These are phyloP conservation scores for Termitomyces sp. DNA, from an alignment of 768 basidiomycete species.

Conservation along the genomic window DNA sequence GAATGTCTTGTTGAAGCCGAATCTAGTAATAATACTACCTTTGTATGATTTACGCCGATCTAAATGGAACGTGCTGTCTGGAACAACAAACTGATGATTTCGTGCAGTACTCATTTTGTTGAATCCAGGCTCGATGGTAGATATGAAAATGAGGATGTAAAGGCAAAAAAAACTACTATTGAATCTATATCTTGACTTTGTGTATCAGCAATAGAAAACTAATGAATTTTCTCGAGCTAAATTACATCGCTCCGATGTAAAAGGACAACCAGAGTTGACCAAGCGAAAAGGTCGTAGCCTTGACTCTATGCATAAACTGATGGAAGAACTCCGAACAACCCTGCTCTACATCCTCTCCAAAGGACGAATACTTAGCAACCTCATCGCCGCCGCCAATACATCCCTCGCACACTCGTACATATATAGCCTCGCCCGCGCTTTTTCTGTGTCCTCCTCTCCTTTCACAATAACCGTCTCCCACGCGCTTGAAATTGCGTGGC, in stretches of 20 bases:
- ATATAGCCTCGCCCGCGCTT: constrained; percentile 82
- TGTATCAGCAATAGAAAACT: too few species aligned
- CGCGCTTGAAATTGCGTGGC: constrained; percentile 84
- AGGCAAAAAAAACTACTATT: too few species aligned
- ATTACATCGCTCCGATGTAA: not conserved
- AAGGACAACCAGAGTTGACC: not conserved
- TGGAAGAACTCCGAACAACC: not conserved
- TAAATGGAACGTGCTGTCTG: too few species aligned
- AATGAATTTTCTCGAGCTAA: too few species aligned
- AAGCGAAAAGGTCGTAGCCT: not conserved
- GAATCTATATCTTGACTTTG: too few species aligned
- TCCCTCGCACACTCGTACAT: constrained; percentile 85
- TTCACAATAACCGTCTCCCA: constrained; percentile 90
- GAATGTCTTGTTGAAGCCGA: not conserved
- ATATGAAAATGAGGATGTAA: too few species aligned
- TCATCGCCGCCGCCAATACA: constrained; percentile 84
- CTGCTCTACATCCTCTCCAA: constrained; percentile 78
- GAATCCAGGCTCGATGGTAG: too few species aligned
- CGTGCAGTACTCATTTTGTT: too few species aligned
- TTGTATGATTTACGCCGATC: too few species aligned
- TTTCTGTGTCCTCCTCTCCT: constrained; percentile 69
- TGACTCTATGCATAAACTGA: not conserved
- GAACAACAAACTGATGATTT: too few species aligned
- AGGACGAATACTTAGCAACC: constrained; percentile 81
- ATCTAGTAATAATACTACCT: not conserved